Percentiles rank a stretch among this genome's conserved stretches.
Evolutionary conservation across 2,329 filamentous ascomycete species (phyloP).

Genomic region (Helicocarpus griseus): DNA sequence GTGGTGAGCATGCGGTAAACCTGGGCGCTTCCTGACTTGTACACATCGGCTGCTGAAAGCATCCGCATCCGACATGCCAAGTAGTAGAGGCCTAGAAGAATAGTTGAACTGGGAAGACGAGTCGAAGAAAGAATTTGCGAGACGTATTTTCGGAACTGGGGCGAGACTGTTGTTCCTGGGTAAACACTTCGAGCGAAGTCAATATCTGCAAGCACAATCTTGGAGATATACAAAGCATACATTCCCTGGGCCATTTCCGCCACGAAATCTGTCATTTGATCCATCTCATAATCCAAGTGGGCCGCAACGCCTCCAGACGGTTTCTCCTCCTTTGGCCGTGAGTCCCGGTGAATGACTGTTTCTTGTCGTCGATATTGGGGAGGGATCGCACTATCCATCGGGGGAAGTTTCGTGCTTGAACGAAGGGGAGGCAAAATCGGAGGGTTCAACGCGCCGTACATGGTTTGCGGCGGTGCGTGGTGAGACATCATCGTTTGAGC

Average conservation of each 20-base stretch:
- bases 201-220: constrained; percentile 52
- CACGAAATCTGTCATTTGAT: constrained; percentile 91
- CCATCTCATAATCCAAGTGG: constrained; percentile 93
- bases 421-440: constrained; percentile 34
- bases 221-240: constrained; percentile 50
- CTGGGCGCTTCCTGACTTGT: constrained; percentile 53
- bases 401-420: constrained; percentile 28
- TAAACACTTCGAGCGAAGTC: constrained; percentile 55
- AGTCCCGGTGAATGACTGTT: constrained; percentile 18
- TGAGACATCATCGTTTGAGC: constrained; percentile 18
- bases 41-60: constrained; percentile 49
- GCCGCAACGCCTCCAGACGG: constrained; percentile 79
- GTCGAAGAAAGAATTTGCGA: constrained; percentile 84
- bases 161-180: constrained; percentile 52
- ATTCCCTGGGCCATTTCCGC: constrained; percentile 75
- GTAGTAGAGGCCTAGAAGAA: constrained; percentile 83
- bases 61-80: constrained; percentile 73
- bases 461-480: constrained; percentile 19
- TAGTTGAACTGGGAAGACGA: constrained; percentile 79
- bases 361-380: constrained; percentile 35
- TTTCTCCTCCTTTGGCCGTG: constrained; percentile 50
- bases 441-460: constrained; percentile 25
- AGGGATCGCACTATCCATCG: constrained; percentile 33
- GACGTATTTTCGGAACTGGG: constrained; percentile 83
- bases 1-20: constrained; percentile 84